These are phyloP conservation scores for Solanum stenotomum DNA, from an alignment of 257 asterid species.

Conservation along the genomic window DNA sequence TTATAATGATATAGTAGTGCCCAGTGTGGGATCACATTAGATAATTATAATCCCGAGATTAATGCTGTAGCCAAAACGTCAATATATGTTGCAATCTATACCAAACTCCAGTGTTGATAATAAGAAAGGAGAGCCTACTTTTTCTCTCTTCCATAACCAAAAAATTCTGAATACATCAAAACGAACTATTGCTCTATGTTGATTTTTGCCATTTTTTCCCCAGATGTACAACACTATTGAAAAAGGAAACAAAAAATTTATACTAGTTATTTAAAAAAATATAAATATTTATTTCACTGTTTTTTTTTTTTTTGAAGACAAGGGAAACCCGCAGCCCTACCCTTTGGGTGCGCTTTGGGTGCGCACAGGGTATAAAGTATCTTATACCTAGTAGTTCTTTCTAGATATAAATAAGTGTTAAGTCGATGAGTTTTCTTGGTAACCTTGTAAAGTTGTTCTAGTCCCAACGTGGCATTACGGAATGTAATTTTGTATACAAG, in stretches of 20 bases:
- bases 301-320: too few relatives aligned
- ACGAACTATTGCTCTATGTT: neutral
- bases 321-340: too few relatives aligned
- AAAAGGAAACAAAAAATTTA: neutral
- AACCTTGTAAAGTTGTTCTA: neutral
- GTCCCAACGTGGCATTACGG: neutral
- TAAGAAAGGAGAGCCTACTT: neutral
- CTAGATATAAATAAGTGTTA: neutral
- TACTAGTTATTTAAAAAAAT: neutral
- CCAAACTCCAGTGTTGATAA: neutral
- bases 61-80: neutral
- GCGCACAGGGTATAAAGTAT: neutral
- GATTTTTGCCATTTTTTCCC: neutral
- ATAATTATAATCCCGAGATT: neutral
- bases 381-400: constrained; percentile 26
- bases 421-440: neutral
- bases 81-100: neutral
- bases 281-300: neutral
- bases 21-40: neutral
- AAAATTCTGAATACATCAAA: neutral
- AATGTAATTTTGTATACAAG: neutral
- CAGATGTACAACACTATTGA: neutral
- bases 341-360: too few relatives aligned
- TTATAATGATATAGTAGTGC: neutral
- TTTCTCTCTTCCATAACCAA: neutral